Evolutionary conservation across 306 rosid species (phyloP).

Genomic region (Ormosia emarginata): DNA sequence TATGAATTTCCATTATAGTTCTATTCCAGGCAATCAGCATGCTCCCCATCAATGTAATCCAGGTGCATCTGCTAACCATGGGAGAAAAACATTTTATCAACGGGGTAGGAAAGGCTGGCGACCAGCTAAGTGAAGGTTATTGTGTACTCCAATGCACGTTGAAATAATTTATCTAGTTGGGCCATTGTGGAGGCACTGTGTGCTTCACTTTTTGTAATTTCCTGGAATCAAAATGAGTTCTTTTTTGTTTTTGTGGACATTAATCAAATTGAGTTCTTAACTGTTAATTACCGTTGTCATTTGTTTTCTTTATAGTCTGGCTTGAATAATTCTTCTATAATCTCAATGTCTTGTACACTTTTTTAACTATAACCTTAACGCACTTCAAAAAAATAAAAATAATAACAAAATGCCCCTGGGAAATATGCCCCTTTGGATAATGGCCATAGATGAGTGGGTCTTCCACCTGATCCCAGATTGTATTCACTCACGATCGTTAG

Average conservation of each 20-base stretch:
- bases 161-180: neutral
- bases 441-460: neutral
- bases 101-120: constrained; percentile 45
- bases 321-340: neutral
- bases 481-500: neutral
- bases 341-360: too few relatives aligned
- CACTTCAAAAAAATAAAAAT: too few relatives aligned
- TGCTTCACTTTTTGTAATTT: neutral
- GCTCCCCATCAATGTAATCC: constrained; percentile 40
- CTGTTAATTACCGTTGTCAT: neutral
- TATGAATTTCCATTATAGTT: constrained; percentile 12
- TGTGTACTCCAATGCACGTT: neutral
- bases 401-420: too few relatives aligned
- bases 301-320: neutral
- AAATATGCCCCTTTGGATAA: neutral
- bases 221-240: neutral
- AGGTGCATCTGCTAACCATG: constrained; percentile 37
- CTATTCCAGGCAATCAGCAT: constrained; percentile 21
- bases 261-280: neutral
- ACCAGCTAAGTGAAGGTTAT: constrained; percentile 33
- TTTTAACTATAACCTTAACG: too few relatives aligned
- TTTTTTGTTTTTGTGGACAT: too few relatives aligned
- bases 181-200: neutral
- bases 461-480: too few relatives aligned
- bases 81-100: constrained; percentile 34